Evolutionary conservation across 371 early-diverging fungal species (phyloP), one percentile per base, ranked within the genome.

Genomic region (Capillidium heterosporum): DNA sequence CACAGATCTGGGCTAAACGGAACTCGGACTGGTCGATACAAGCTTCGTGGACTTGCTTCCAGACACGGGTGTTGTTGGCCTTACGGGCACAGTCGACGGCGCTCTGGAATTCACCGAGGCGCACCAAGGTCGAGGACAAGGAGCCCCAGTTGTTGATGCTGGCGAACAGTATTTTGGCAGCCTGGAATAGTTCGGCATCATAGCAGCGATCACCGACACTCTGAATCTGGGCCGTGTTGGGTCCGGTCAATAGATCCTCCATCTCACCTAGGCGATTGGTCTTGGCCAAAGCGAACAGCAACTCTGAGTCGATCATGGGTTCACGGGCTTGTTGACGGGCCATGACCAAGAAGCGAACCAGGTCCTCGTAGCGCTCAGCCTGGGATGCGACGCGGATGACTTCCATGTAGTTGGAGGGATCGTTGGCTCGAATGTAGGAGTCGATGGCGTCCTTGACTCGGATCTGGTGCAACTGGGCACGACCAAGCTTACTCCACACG

Each of bases 1-100:
- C 98, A 67, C 98, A 97, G 56, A 94, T 91, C 70, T 97, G 94
- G 28, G 98, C 96, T 41, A 97, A 71, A 17, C 91, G 81, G 81
- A 91, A 95, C 72, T 95, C 95, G 32, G 77, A 76, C 65, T 89
- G 81, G 32, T 83, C 82, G 50, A 97, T 87, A 72, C 96, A 95
- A 10, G 92, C 93, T 4, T 82, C 80, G 65, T 92, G 86, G 57
- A 97, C 95, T 65, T 95, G 91, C 75, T 88, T 89, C 96, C 96
- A 97, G 48, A 97, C 98, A 68, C 71, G 73, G 51, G 93, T 94
- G 57, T 84, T 82, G 72, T 93, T 95, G 60, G 98, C 98, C 68
- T 94, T 94, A 64, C 95, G 82, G 8, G 95, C 96, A 62, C 94
- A 91, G 63, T 97, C 98, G 39, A 97, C 98, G 5, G 98, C 95